Evolutionary conservation across 768 basidiomycete genomes (phyloP).

Genomic region (Pulveroboletus sp.): DNA sequence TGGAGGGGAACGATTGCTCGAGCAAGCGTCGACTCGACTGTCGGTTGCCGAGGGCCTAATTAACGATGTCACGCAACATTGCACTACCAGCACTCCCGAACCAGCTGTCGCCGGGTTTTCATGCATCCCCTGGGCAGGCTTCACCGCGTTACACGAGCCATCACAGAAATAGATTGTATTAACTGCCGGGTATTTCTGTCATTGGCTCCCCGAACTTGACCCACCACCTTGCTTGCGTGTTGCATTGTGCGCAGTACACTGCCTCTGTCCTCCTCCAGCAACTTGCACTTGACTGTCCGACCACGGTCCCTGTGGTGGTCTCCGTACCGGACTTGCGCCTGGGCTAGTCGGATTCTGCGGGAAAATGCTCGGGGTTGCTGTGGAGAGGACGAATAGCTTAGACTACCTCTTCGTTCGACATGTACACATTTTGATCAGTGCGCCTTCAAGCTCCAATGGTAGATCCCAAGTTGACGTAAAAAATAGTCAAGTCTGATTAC

Average conservation of each 20-base stretch:
- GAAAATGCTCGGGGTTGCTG: no score
- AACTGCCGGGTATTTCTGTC: background rate
- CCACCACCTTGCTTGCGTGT: background rate
- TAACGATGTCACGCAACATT: no score
- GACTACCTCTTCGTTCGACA: no score
- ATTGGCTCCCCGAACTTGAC: slow-evolving; percentile 1
- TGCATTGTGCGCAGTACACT: background rate
- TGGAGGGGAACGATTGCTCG: background rate
- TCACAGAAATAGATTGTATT: background rate
- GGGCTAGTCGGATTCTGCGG: background rate
- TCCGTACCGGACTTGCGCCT: background rate
- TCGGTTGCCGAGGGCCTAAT: no score
- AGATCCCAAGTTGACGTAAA: slow-evolving; percentile 16
- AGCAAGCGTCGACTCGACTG: background rate
- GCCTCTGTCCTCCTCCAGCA: no score
- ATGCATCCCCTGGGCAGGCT: background rate
- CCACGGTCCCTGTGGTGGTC: background rate
- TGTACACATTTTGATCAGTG: no score
- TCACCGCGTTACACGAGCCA: background rate
- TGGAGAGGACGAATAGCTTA: no score
- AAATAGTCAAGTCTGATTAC: slow-evolving; percentile 12
- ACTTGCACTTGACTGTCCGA: background rate
- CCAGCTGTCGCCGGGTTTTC: background rate
- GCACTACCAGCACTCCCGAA: background rate
- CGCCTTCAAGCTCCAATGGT: background rate